Evolutionary conservation across 139 green algal species (phyloP).

Genomic region (Tetradesmus lagerheimii): DNA sequence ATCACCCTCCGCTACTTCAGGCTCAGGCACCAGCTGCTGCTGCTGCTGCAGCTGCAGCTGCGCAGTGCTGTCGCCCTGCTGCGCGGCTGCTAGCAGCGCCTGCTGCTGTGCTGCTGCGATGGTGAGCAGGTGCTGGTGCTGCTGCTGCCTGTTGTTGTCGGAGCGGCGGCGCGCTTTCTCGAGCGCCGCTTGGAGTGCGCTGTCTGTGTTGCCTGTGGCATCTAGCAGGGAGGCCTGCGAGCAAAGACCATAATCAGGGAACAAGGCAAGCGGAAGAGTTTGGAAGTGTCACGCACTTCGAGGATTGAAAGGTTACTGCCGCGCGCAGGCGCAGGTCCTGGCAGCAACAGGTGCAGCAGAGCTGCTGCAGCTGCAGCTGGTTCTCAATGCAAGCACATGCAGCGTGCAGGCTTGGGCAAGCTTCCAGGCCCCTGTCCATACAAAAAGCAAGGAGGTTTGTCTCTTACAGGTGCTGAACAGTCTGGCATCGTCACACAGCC

Average conservation of each 20-base stretch:
- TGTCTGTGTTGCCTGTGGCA: neutral
- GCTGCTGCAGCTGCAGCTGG: too few species aligned
- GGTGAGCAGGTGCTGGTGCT: neutral
- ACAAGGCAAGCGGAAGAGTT: neutral
- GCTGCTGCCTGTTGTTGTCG: slow-evolving; percentile 3
- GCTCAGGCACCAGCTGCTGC: slow-evolving; percentile 28
- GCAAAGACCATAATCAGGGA: neutral
- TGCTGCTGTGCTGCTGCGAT: neutral
- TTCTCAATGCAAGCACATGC: too few species aligned
- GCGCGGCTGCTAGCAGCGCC: slow-evolving; percentile 24
- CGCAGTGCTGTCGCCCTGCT: neutral
- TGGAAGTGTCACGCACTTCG: too few species aligned
- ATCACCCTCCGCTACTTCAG: slow-evolving; percentile 24
- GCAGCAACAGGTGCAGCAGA: too few species aligned
- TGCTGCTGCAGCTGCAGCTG: neutral
- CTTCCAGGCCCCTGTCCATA: too few species aligned
- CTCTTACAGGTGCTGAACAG: too few species aligned
- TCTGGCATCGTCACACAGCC: neutral
- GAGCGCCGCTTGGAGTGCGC: neutral
- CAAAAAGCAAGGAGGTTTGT: too few species aligned
- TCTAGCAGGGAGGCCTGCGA: neutral
- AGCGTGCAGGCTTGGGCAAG: too few species aligned
- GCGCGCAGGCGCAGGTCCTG: too few species aligned
- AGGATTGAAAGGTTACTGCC: too few species aligned
- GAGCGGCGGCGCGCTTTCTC: neutral